Base-by-base conservation (phyloP, 495 filamentous ascomycete genomes). In the Hypoxylon intermedium region DNA sequence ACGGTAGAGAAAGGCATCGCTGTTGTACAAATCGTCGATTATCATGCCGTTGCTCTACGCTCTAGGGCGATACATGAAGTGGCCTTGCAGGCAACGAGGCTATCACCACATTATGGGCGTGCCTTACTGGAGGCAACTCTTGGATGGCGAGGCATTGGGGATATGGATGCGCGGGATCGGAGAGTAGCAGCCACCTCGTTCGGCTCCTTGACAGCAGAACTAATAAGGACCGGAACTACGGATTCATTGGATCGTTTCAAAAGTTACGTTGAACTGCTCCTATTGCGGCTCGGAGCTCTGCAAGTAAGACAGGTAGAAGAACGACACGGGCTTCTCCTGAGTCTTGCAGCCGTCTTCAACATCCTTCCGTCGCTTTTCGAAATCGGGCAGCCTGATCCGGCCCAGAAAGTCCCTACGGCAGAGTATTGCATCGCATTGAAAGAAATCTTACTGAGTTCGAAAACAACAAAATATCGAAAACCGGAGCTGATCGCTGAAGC, bases 1-100 rank as follows among this genome's bases (percentile, higher is more conserved):
- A 90, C 81, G 0, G 85, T 98, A 28, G 74, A 79, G 5, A 78
- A 91, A 59, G 95, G 94, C 0, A 97, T 99, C 52, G 71, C 81
- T 18, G 76, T 97, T 0, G 90, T 97, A 1, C 93, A 97, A 67
- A 84, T 85, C 5, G 90, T 98, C 0, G 94, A 98, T 65, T 98
- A 96, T 65, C 91, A 96, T 68, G 86, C 91, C 13, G 92, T 99
- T 28, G 92, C 93, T 2, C 83, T 92, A 7, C 84, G 92, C n/a
- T 87, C 88, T 15, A 82, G 89, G 42, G 93, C 93, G 2, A 86
- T 97, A 64, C 78, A 83, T 31, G 83, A 91, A 43, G 89, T 98
- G 38, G 86, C 88, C 2, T 67, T 85, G 24, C 79, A 83, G 34
- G 89, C 86, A 0, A 87, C 87, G 1, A 76, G 74, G 42, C 72